Base-by-base conservation (phyloP, 2,329 filamentous ascomycete genomes). In the Aspergillus fischeri region DNA sequence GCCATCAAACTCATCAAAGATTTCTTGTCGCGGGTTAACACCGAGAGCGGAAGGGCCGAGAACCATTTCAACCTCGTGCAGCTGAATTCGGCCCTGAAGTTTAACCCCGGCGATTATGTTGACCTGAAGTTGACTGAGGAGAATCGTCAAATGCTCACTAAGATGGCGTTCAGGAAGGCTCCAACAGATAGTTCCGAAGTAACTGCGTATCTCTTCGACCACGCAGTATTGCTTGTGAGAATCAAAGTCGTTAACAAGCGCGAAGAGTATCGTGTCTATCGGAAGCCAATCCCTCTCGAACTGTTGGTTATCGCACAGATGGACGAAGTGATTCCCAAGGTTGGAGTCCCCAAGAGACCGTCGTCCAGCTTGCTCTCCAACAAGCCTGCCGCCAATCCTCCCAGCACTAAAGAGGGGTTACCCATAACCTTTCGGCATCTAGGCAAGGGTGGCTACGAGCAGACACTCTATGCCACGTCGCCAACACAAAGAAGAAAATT, bases 351-450 rank as follows among this genome's bases (percentile, higher is more conserved):
- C 35, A 97, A 96, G 77, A 84, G 94, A 52, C 88, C 92, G 14
- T 95, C 93, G 7, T 94, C 92, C 2, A 93, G 91, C 72, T 80
- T 97, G 67, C 85, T 95, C 48, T 81, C 84, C 25, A 79, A 82
- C 21, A 86, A 85, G 61, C 76, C 81, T 44, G 75, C 75, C 50
- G 73, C 74, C 25, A 77, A 78, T 57, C 76, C 77, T 28, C 77
- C 80, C 29, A 71, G 79, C 32, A 76, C 82, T 49, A 83, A 88
- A 63, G 91, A 96, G 66, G 91, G 90, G 49, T 95, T 91, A 77
- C 94, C 94, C 0, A 95, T 99, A 60, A 97, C 93, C 1, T 99
- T 99, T 81, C 88, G 90, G 65, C 92, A 97, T 80, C 83, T 99
- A 58, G 94, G 94, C 51, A 97, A 96, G 75, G 92, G 92, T 54